These are phyloP conservation scores for Pseudogymnoascus sp. DNA, from an alignment of 2,329 filamentous ascomycete species.

Conservation along the genomic window DNA sequence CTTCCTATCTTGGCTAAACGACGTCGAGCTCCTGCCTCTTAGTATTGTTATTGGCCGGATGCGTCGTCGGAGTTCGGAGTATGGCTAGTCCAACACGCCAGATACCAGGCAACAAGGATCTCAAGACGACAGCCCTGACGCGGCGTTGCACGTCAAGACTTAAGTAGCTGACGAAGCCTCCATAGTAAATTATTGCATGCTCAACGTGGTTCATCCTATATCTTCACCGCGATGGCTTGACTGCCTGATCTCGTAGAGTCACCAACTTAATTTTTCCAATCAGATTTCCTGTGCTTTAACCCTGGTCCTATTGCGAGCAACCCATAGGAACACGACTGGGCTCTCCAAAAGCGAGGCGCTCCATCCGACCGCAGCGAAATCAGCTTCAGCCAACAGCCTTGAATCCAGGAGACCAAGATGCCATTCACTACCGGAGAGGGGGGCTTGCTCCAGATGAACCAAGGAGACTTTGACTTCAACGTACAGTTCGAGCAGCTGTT, in stretches of 20 bases:
- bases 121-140: not conserved
- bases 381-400: not conserved
- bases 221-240: not conserved
- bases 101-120: not conserved
- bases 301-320: not conserved
- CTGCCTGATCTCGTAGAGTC: not conserved
- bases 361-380: not conserved
- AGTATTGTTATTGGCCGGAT: not conserved
- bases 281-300: too few species aligned
- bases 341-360: not conserved
- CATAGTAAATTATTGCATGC: not conserved
- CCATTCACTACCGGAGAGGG: constrained; percentile 15
- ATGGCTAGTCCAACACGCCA: not conserved
- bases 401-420: constrained; percentile 15
- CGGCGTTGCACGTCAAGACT: not conserved
- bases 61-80: not conserved
- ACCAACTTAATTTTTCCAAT: not conserved
- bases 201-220: not conserved
- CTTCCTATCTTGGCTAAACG: constrained; percentile 2
- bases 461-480: constrained; percentile 27
- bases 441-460: constrained; percentile 26
- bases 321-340: not conserved
- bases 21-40: not conserved
- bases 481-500: constrained; percentile 30
- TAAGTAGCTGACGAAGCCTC: not conserved